These are phyloP conservation scores for Aspergillus sclerotiicarbonarius DNA, from an alignment of 495 filamentous ascomycete genomes.

Conservation along the genomic window DNA sequence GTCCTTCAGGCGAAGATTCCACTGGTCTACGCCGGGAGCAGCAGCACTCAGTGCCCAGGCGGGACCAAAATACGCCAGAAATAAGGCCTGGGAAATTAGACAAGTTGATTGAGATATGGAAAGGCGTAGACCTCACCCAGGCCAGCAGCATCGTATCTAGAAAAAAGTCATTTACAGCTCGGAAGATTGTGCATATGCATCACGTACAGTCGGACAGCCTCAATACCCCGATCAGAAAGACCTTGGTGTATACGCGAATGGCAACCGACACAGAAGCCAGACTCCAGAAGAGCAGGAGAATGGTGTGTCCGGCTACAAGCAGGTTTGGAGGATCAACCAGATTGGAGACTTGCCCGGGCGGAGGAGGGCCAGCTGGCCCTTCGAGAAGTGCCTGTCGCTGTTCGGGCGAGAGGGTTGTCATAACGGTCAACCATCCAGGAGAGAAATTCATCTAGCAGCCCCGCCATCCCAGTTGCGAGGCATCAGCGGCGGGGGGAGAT, in stretches of 20 bases:
- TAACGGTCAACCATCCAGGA: too few relatives aligned
- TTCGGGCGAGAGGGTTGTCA: too few relatives aligned
- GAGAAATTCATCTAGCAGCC: too few relatives aligned
- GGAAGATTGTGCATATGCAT: too few relatives aligned
- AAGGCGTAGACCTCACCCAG: background rate
- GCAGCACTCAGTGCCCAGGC: background rate
- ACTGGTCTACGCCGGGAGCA: background rate
- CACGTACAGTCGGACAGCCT: slow-evolving; percentile 7
- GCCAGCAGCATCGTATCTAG: background rate
- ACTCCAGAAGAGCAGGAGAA: background rate
- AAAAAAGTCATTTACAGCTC: background rate
- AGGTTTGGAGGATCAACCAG: background rate
- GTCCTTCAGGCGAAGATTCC: background rate
- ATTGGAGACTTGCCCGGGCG: slow-evolving; percentile 3
- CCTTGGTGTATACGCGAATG: slow-evolving; percentile 4
- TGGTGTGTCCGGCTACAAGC: background rate
- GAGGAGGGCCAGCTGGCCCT: background rate
- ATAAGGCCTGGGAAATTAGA: background rate
- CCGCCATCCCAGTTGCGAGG: too few relatives aligned
- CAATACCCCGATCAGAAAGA: background rate
- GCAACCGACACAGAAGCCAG: background rate
- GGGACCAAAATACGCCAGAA: background rate
- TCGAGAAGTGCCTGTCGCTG: too few relatives aligned
- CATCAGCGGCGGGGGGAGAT: too few relatives aligned
- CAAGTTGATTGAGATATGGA: background rate